phyloP scores from a whole-genome alignment of 345 rosid species.

The Eucalyptus decipiens region DNA sequence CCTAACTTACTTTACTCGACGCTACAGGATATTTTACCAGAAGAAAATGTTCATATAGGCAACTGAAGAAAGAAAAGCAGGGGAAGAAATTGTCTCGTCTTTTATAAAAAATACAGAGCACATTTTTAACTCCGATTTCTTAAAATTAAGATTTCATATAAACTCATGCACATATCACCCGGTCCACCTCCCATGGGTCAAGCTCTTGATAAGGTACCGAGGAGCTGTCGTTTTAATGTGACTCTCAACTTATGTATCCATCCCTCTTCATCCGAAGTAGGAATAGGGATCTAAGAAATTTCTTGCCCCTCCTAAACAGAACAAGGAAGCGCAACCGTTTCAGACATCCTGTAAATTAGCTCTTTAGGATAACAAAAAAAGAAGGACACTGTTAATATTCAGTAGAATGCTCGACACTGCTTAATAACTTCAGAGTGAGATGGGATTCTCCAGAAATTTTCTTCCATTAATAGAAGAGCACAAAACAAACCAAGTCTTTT shows the following conservation, averaged over 20 bases:
- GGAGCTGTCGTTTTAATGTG: not conserved
- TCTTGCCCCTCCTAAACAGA: not conserved
- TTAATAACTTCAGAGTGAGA: not conserved
- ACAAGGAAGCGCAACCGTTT: not conserved
- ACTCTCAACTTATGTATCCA: not conserved
- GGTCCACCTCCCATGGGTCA: not conserved
- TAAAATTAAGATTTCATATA: not conserved
- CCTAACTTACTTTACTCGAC: not conserved
- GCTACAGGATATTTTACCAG: not conserved
- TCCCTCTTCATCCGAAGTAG: not conserved
- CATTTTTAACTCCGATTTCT: not conserved
- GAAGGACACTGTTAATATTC: not conserved
- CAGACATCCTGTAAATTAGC: not conserved
- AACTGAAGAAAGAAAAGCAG: not conserved
- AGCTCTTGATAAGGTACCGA: not conserved
- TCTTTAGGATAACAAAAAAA: not conserved
- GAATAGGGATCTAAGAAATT: not conserved
- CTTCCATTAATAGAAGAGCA: not conserved
- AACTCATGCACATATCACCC: not conserved
- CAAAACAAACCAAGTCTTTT: not conserved
- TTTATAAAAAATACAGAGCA: not conserved
- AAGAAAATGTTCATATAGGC: not conserved
- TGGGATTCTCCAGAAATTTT: not conserved
- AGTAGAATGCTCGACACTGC: not conserved
- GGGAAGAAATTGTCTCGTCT: not conserved